A percentile compares a stretch with the other conserved stretches of the same genome.
These are phyloP conservation scores for Pulveroboletus sp. DNA, from an alignment of 768 basidiomycete genomes.

Conservation along the genomic window DNA sequence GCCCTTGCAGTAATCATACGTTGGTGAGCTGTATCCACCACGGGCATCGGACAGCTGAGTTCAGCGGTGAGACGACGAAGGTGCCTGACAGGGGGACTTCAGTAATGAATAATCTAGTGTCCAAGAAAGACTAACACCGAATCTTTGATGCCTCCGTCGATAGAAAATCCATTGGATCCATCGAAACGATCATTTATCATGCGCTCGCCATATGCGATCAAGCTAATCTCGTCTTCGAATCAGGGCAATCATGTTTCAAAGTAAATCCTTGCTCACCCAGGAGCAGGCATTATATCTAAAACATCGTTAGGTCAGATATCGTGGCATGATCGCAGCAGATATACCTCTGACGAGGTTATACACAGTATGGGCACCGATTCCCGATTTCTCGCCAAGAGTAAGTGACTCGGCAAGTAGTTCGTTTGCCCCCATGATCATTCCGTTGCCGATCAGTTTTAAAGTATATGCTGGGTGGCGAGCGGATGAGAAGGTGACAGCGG, in stretches of 20 bases:
- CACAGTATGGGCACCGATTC: constrained; percentile 63
- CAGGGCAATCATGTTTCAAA: not conserved
- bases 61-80: constrained; percentile 67
- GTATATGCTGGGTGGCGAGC: constrained; percentile 46
- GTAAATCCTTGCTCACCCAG: constrained; percentile 37
- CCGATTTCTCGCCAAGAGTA: constrained; percentile 81
- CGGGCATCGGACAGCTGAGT: constrained; percentile 66
- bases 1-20: constrained; percentile 78
- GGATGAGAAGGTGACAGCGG: not conserved
- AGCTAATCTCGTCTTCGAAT: constrained; percentile 31
- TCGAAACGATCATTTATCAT: constrained; percentile 76
- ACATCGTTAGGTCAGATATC: constrained; percentile 15
- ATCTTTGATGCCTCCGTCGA: constrained; percentile 88
- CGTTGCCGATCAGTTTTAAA: constrained; percentile 78
- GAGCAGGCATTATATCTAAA: constrained; percentile 70
- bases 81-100: constrained; percentile 39
- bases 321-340: not conserved
- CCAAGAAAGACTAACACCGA: constrained; percentile 45
- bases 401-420: constrained; percentile 81
- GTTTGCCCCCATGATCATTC: constrained; percentile 68
- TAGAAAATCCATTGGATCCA: constrained; percentile 66
- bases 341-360: constrained; percentile 56
- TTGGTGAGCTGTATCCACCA: constrained; percentile 67
- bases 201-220: constrained; percentile 57
- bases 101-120: not conserved